These are phyloP conservation scores for Mycena indigotica DNA, from an alignment of 768 basidiomycete species.

Conservation along the genomic window DNA sequence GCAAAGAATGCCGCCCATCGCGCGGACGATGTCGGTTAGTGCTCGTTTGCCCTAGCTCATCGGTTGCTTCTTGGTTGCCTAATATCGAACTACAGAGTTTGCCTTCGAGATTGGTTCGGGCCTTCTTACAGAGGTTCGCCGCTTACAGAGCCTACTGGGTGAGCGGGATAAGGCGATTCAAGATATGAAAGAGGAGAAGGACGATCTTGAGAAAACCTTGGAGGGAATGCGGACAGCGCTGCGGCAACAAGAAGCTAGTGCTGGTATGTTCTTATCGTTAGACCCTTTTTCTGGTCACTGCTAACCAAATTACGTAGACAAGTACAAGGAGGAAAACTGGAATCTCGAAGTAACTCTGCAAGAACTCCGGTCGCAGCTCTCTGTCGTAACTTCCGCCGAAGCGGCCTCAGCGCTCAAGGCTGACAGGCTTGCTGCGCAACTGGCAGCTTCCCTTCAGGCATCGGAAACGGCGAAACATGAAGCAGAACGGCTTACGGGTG, in stretches of 20 bases:
- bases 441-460: slow-evolving; percentile 71
- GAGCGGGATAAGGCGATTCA: slow-evolving; percentile 93
- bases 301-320: slow-evolving; percentile 60
- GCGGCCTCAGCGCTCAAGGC: slow-evolving; percentile 77
- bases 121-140: slow-evolving; percentile 85
- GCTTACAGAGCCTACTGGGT: slow-evolving; percentile 85
- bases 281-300: too few relatives aligned
- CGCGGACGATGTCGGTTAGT: slow-evolving; percentile 79
- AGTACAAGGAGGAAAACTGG: slow-evolving; percentile 99
- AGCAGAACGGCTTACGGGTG: slow-evolving; percentile 63
- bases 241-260: slow-evolving; percentile 77
- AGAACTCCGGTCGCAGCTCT: slow-evolving; percentile 73
- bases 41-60: slow-evolving; percentile 1
- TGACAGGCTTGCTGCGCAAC: slow-evolving; percentile 74
- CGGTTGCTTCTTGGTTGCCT: slow-evolving; percentile 12
- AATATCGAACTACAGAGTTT: slow-evolving; percentile 67
- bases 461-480: slow-evolving; percentile 89
- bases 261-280: slow-evolving; percentile 66
- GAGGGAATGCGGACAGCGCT: slow-evolving; percentile 75
- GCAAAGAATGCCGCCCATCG: slow-evolving; percentile 92
- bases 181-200: slow-evolving; percentile 90
- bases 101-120: slow-evolving; percentile 97
- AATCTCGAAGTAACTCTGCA: slow-evolving; percentile 93
- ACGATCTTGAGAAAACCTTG: slow-evolving; percentile 78
- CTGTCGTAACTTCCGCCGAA: slow-evolving; percentile 60